These are phyloP conservation scores for Prillingera fragicola DNA, from an alignment of 1,284 basidiomycete species.

Conservation along the genomic window DNA sequence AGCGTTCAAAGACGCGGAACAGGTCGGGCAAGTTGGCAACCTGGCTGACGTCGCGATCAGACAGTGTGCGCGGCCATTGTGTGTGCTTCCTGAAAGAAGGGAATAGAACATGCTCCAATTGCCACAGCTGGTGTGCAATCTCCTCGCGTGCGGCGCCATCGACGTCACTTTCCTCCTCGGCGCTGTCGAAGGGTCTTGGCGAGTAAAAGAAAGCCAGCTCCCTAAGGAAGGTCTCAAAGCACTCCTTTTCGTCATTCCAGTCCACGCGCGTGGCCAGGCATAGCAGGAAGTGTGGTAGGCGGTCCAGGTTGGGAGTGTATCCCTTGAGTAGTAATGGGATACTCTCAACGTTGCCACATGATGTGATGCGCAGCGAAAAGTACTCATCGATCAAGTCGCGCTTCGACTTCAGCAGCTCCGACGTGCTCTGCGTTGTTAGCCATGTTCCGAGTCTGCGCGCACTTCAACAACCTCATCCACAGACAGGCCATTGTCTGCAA, in stretches of 20 bases:
- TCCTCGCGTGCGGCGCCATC: constrained; percentile 19
- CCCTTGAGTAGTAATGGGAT: constrained; percentile 77
- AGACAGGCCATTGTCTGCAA: constrained; percentile 37
- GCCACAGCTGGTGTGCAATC: constrained; percentile 60
- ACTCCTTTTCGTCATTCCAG: constrained; percentile 78
- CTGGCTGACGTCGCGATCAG: constrained; percentile 60
- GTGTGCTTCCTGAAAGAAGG: constrained; percentile 66
- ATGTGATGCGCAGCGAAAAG: constrained; percentile 69
- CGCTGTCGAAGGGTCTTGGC: constrained; percentile 52
- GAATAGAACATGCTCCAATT: constrained; percentile 81
- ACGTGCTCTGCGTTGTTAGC: constrained; percentile 10
- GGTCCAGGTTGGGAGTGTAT: constrained; percentile 79
- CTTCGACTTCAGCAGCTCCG: constrained; percentile 46
- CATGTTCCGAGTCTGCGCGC: too few species aligned
- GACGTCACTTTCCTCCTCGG: constrained; percentile 8
- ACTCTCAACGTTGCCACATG: constrained; percentile 61
- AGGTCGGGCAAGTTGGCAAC: constrained; percentile 80
- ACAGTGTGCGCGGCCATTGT: constrained; percentile 12
- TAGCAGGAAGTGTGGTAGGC: constrained; percentile 77
- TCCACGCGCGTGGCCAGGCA: constrained; percentile 79
- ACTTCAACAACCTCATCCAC: constrained; percentile 63
- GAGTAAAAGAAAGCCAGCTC: constrained; percentile 89
- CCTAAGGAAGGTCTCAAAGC: constrained; percentile 76
- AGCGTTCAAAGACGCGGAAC: constrained; percentile 85
- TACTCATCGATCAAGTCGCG: constrained; percentile 90